phyloP scores from a whole-genome alignment of 2,329 filamentous ascomycete species.

The Waltergamsia citrina region DNA sequence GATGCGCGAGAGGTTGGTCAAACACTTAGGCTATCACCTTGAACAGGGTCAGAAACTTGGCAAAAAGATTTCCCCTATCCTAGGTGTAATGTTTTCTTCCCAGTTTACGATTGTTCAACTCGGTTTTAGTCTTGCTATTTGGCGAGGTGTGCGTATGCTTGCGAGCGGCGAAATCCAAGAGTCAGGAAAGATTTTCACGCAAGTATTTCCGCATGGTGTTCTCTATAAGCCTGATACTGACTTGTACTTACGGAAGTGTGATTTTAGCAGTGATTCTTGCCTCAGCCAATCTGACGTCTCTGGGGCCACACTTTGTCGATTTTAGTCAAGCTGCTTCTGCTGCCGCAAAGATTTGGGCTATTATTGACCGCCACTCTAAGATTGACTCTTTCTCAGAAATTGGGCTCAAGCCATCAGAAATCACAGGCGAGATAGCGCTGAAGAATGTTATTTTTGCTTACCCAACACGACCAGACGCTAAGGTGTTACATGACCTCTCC shows the following conservation, averaged over 20 bases:
- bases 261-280: conserved; percentile 27
- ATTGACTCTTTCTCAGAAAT: no score
- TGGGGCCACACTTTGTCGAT: conserved; percentile 26
- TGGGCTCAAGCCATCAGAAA: no score
- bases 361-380: conserved; percentile 52
- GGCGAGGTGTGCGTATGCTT: conserved; percentile 31
- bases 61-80: conserved; percentile 25
- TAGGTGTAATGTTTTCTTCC: conserved; percentile 25
- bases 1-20: conserved; percentile 24
- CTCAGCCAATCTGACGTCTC: conserved; percentile 20
- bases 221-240: no score
- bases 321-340: conserved; percentile 26
- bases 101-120: conserved; percentile 31
- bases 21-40: conserved; percentile 27
- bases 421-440: no score
- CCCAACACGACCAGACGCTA: conserved; percentile 29
- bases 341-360: conserved; percentile 22
- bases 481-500: conserved; percentile 29
- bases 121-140: conserved; percentile 32
- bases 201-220: no score
- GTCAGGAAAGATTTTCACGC: conserved; percentile 3
- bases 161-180: conserved; percentile 22
- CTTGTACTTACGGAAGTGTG: no score
- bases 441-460: conserved; percentile 38
- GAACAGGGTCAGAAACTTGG: conserved; percentile 23